A percentile compares a stretch with the other conserved stretches of the same genome.
phyloP scores from a whole-genome alignment of 371 early-diverging fungal genomes.

The Phascolomyces articulosus region DNA sequence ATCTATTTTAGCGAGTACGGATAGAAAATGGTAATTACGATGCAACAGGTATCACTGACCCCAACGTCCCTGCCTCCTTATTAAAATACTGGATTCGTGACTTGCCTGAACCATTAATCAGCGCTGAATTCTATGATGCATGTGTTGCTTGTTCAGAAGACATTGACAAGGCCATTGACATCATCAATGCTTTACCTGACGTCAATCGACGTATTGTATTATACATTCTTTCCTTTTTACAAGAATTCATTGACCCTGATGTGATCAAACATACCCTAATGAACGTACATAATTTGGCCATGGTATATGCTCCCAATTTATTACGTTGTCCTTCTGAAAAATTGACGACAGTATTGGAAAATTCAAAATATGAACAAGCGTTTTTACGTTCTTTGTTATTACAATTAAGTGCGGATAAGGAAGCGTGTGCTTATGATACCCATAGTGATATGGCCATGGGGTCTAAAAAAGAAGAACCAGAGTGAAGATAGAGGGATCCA shows the following conservation, averaged over 20 bases:
- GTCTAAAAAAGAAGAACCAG: not conserved
- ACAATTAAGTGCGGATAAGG: conserved; percentile 25
- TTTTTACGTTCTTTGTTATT: conserved; percentile 44
- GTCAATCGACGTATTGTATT: conserved; percentile 76
- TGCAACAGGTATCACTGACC: conserved; percentile 73
- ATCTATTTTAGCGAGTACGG: conserved; percentile 56
- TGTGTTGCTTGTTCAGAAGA: conserved; percentile 69
- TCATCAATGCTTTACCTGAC: conserved; percentile 74
- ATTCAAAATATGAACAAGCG: conserved; percentile 72
- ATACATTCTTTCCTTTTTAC: conserved; percentile 75
- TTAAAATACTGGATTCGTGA: conserved; percentile 94
- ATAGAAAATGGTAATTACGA: conserved; percentile 87
- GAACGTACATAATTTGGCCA: conserved; percentile 88
- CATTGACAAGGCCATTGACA: conserved; percentile 54
- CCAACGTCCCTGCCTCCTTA: conserved; percentile 91
- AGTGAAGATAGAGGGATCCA: too few species aligned
- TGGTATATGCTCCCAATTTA: conserved; percentile 96
- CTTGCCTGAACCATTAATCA: conserved; percentile 89
- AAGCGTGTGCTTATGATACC: conserved; percentile 27
- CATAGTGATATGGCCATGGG: not conserved
- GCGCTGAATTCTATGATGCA: conserved; percentile 74
- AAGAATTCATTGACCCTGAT: conserved; percentile 64
- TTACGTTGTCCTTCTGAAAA: conserved; percentile 85
- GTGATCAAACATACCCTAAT: conserved; percentile 81
- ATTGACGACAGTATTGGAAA: conserved; percentile 76